These are phyloP conservation scores for Urostyla sp. DNA, from an alignment of 73 alveolate genomes.

Conservation along the genomic window DNA sequence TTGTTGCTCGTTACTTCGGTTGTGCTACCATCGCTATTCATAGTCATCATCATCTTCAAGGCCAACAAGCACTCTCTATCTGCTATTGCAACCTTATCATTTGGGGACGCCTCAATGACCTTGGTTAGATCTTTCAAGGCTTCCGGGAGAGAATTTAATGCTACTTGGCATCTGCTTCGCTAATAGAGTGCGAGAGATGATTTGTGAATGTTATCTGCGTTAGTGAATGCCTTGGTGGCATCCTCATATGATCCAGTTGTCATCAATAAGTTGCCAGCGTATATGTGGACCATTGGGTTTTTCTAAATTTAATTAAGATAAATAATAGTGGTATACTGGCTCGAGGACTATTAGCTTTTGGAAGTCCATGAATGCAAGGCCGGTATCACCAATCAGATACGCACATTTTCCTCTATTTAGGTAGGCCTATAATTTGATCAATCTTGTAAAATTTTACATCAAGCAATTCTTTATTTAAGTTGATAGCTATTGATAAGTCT, in stretches of 20 bases:
- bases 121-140: slow-evolving; percentile 69
- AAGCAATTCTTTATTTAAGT: slow-evolving; percentile 68
- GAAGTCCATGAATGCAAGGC: slow-evolving; percentile 79
- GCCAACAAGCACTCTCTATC: slow-evolving; percentile 71
- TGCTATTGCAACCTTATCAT: slow-evolving; percentile 69
- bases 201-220: slow-evolving; percentile 74
- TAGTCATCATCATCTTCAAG: too few relatives aligned
- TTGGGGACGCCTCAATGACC: slow-evolving; percentile 71
- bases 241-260: slow-evolving; percentile 80
- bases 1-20: slow-evolving; percentile 24
- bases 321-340: slow-evolving; percentile 48
- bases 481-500: slow-evolving; percentile 72
- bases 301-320: slow-evolving; percentile 10
- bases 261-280: slow-evolving; percentile 81
- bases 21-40: too few relatives aligned
- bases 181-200: slow-evolving; percentile 68
- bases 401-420: slow-evolving; percentile 81
- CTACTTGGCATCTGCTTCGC: slow-evolving; percentile 69
- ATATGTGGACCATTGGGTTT: slow-evolving; percentile 80
- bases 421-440: slow-evolving; percentile 38
- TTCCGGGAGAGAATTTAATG: slow-evolving; percentile 58
- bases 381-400: slow-evolving; percentile 76
- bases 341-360: slow-evolving; percentile 70
- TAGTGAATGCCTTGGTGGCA: slow-evolving; percentile 82
- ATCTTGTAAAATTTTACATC: slow-evolving; percentile 51